Base-by-base conservation (phyloP, 192 early-diverging fungal genomes). In the Phlyctochytrium arcticum region DNA sequence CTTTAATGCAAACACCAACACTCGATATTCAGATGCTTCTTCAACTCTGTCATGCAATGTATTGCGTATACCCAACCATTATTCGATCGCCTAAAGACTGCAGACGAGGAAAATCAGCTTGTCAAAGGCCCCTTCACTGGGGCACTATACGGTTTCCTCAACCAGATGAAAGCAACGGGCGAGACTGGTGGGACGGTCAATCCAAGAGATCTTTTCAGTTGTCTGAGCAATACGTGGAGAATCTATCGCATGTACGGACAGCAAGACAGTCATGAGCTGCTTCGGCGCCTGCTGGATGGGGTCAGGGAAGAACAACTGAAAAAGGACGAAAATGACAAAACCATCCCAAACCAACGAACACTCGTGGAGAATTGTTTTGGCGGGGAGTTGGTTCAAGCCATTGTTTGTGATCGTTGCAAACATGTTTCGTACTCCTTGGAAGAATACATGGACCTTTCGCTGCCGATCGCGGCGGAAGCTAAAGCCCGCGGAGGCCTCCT, bases 211-310 rank as follows among this genome's bases (percentile, higher is more conserved):
- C 57, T 90, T 26, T 89, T 89, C 62, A 75, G 69, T 0, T 62
- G 72, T 35, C 68, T 89, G 19, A 69, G 73, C n/a, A 71, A 59
- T n/a, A 80, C 78, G 27, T 90, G 84, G 80, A 61, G 65, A 12
- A 70, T 82, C 15, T 90, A 89, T 68, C 71, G 75, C 3, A 69
- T 66, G 19, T 81, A 77, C 62, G 60, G 66, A 17, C 85, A 90
- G 65, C 88, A 90, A 64, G 89, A 90, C 60, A 80, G 80, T 21
- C 89, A 90, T 31, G 89, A 90, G 60, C 70, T 90, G 27, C 73
- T 90, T 71, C 75, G 88, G 5, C 70, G 78, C 48, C 60, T 90
- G 8, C 53, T 90, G 34, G 88, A 87, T 54, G 84, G 74, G 3
- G 71, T 90, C 4, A 62, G 71, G 39, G 71, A 80, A 24, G 89